Percentiles rank a stretch among this genome's conserved stretches.
Evolutionary conservation across 2,329 filamentous ascomycete genomes (phyloP).

Genomic region (Hypoxylon sp.): DNA sequence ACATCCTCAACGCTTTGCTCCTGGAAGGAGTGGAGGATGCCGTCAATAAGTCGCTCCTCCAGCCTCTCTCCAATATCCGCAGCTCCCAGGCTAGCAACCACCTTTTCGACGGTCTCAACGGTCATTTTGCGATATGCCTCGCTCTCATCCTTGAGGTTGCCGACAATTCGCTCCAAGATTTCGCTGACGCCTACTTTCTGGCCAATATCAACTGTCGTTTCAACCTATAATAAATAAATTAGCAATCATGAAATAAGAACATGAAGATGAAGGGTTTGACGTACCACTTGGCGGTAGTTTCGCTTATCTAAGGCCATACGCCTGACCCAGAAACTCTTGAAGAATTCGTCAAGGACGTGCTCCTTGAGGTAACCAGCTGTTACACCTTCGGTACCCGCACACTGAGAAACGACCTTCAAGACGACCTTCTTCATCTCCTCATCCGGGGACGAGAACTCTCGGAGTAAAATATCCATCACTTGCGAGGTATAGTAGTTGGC

Average conservation of each 20-base stretch:
- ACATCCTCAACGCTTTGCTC: conserved; percentile 98
- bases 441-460: conserved; percentile 96
- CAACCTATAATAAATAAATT: conserved; percentile 67
- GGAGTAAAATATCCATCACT: conserved; percentile 97
- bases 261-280: conserved; percentile 12
- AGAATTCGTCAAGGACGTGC: conserved; percentile 94
- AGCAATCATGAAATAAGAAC: conserved; percentile 5
- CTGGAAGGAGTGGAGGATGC: conserved; percentile 96
- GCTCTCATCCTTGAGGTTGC: conserved; percentile 97
- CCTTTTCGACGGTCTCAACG: conserved; percentile 96
- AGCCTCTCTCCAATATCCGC: conserved; percentile 94
- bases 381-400: conserved; percentile 93
- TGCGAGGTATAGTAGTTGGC: conserved; percentile 99
- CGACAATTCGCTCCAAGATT: conserved; percentile 93
- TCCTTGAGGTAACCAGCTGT: conserved; percentile 96
- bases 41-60: conserved; percentile 94
- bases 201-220: conserved; percentile 96
- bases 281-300: conserved; percentile 91
- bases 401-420: conserved; percentile 96
- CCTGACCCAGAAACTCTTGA: conserved; percentile 98
- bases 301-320: conserved; percentile 97
- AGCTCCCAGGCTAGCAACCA: conserved; percentile 91
- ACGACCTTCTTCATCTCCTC: conserved; percentile 99
- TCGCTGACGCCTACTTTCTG: conserved; percentile 98
- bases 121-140: conserved; percentile 99